Conservation (phyloP, 2,329 filamentous ascomycete genomes). For the Penicillium verrucosum region DNA sequence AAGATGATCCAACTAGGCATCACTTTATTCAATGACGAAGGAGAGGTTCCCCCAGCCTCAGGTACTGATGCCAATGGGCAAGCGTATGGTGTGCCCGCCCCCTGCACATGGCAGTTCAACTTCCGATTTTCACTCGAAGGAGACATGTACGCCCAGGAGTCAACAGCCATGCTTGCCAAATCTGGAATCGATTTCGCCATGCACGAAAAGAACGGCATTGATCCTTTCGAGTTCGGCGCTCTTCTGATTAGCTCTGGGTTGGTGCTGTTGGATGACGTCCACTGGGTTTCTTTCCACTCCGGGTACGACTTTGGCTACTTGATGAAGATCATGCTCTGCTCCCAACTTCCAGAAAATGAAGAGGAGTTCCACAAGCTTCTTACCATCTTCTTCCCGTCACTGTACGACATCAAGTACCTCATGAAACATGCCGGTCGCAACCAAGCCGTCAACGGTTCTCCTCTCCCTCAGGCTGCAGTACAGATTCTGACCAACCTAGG, state of each 20-base stretch:
- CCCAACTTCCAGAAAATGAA: conserved; percentile 82
- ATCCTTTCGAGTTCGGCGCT: conserved; percentile 82
- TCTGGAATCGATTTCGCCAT: conserved; percentile 89
- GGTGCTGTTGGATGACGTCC: conserved; percentile 79
- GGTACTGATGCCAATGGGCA: conserved; percentile 53
- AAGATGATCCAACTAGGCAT: conserved; percentile 97
- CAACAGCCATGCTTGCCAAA: conserved; percentile 83
- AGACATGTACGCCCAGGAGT: conserved; percentile 97
- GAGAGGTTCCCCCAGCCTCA: conserved; percentile 75
- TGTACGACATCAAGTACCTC: conserved; percentile 95
- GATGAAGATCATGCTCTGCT: conserved; percentile 85
- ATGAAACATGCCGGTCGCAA: conserved; percentile 82
- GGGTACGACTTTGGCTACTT: conserved; percentile 98
- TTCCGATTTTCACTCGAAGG: conserved; percentile 92
- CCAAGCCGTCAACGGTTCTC: conserved; percentile 62
- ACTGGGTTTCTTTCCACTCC: conserved; percentile 97
- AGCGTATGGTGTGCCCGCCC: conserved; percentile 57
- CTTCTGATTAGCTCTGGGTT: conserved; percentile 89
- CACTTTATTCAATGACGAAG: conserved; percentile 86
- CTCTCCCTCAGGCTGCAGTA: conserved; percentile 60
- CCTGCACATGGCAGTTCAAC: conserved; percentile 98
- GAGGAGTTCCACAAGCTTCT: conserved; percentile 84
- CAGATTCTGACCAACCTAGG: conserved; percentile 82
- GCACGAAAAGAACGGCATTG: conserved; percentile 84
- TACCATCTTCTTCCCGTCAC: conserved; percentile 85